Evolutionary conservation across 129 eudicot species (phyloP).

Genomic region (Deinandra increscens): DNA sequence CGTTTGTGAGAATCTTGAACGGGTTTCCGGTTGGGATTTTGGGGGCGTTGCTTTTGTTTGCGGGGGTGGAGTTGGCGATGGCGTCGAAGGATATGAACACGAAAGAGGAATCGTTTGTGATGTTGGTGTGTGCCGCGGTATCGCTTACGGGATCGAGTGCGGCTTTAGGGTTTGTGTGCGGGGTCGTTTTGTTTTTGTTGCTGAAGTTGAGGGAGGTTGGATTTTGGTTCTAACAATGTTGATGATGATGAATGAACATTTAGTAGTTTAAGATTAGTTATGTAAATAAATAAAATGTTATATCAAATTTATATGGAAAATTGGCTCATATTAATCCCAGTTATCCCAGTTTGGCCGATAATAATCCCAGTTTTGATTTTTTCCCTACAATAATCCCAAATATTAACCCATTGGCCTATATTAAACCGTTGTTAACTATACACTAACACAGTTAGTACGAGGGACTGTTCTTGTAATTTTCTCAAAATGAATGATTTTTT

Average conservation of each 20-base stretch:
- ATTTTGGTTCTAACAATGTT: constrained; percentile 23
- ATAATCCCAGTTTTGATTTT: too few relatives aligned
- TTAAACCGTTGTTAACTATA: too few relatives aligned
- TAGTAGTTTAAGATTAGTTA: too few relatives aligned
- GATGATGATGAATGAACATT: constrained; percentile 20
- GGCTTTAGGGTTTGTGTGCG: constrained; percentile 66
- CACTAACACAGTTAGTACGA: too few relatives aligned
- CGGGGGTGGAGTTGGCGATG: constrained; percentile 77
- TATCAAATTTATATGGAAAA: too few relatives aligned
- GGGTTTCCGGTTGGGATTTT: constrained; percentile 70
- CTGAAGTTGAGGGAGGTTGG: constrained; percentile 58
- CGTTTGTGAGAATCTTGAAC: constrained; percentile 60
- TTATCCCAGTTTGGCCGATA: too few relatives aligned
- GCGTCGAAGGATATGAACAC: constrained; percentile 73
- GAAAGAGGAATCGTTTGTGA: constrained; percentile 78
- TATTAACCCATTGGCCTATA: too few relatives aligned
- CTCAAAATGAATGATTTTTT: too few relatives aligned
- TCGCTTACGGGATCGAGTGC: constrained; percentile 79
- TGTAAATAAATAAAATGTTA: too few relatives aligned
- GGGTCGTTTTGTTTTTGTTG: constrained; percentile 52
- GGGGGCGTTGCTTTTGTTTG: constrained; percentile 70
- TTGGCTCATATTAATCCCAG: too few relatives aligned
- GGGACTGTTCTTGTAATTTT: too few relatives aligned
- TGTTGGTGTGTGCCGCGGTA: constrained; percentile 76
- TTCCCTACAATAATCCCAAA: too few relatives aligned